A percentile compares a stretch with the other conserved stretches of the same genome.
phyloP scores from a whole-genome alignment of 139 green algal species.

The Coccomyxa sp. region DNA sequence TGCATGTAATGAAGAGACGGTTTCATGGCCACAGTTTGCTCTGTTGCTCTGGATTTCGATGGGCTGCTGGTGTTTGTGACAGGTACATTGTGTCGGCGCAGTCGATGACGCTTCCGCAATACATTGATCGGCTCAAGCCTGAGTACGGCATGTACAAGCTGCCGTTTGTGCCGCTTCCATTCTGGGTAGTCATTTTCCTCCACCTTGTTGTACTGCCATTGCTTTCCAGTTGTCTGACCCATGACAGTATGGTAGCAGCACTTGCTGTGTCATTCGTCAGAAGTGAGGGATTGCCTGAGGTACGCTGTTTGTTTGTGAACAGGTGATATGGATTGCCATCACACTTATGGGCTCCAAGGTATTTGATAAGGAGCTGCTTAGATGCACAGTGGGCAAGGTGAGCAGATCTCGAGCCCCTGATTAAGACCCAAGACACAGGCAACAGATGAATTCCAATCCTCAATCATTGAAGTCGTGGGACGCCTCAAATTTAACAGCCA shows the following conservation, averaged over 20 bases:
- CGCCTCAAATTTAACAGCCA: too few relatives aligned
- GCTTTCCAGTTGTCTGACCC: background rate
- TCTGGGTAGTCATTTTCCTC: background rate
- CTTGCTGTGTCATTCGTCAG: background rate
- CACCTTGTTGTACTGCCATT: background rate
- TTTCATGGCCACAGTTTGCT: too few relatives aligned
- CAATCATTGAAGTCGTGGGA: background rate
- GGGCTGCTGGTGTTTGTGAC: background rate
- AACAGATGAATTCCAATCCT: background rate
- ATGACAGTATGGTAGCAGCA: background rate
- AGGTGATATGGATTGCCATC: background rate
- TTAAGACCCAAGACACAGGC: background rate
- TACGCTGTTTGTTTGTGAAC: background rate
- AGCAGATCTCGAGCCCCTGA: background rate
- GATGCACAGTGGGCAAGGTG: background rate
- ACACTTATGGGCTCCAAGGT: background rate
- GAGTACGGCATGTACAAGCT: constrained; percentile 2
- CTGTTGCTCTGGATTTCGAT: background rate
- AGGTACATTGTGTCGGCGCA: constrained; percentile 8
- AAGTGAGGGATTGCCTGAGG: background rate
- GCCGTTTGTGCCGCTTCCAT: background rate
- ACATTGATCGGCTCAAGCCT: background rate
- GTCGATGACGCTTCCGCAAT: background rate
- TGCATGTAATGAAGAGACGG: too few relatives aligned
- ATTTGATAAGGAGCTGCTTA: background rate